Evolutionary conservation across 345 rosid species (phyloP).

Genomic region (Melastoma malabathricum): DNA sequence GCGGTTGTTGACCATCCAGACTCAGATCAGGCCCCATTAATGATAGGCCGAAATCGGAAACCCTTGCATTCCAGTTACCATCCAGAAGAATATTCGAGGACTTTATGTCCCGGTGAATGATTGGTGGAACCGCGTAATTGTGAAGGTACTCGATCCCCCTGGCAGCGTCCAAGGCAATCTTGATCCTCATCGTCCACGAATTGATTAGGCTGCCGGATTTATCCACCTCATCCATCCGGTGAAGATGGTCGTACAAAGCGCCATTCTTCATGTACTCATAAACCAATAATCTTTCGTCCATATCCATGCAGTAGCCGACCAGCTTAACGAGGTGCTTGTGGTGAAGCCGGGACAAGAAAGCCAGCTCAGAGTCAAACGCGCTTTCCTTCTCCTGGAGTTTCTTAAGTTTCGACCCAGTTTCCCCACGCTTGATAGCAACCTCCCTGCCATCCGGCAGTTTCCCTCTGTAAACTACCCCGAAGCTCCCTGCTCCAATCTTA

Average conservation of each 20-base stretch:
- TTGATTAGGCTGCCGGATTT: slow-evolving; percentile 47
- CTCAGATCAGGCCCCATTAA: slow-evolving; percentile 26
- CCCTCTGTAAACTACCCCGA: slow-evolving; percentile 65
- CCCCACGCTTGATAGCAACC: slow-evolving; percentile 86
- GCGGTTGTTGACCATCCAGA: slow-evolving; percentile 26
- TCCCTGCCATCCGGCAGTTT: slow-evolving; percentile 57
- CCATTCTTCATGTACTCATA: slow-evolving; percentile 90
- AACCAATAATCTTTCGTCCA: slow-evolving; percentile 56
- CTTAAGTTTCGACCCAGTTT: slow-evolving; percentile 44
- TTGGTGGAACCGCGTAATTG: slow-evolving; percentile 67
- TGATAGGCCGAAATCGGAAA: slow-evolving; percentile 80
- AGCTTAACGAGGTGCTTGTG: slow-evolving; percentile 72
- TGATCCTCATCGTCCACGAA: slow-evolving; percentile 84
- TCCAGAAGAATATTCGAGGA: slow-evolving; percentile 78
- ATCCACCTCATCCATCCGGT: slow-evolving; percentile 39
- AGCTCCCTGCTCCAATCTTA: slow-evolving; percentile 85
- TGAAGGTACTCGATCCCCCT: slow-evolving; percentile 87
- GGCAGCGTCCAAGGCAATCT: slow-evolving; percentile 66
- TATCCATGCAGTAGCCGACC: slow-evolving; percentile 8
- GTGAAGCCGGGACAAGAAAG: slow-evolving; percentile 72
- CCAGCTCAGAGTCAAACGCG: slow-evolving; percentile 72
- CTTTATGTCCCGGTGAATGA: slow-evolving; percentile 82
- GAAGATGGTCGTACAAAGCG: slow-evolving; percentile 71
- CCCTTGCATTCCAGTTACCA: slow-evolving; percentile 56
- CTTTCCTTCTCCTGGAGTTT: slow-evolving; percentile 79